Conservation (phyloP, 1,139 yeast species). For the Suhomyces panamericanus region DNA sequence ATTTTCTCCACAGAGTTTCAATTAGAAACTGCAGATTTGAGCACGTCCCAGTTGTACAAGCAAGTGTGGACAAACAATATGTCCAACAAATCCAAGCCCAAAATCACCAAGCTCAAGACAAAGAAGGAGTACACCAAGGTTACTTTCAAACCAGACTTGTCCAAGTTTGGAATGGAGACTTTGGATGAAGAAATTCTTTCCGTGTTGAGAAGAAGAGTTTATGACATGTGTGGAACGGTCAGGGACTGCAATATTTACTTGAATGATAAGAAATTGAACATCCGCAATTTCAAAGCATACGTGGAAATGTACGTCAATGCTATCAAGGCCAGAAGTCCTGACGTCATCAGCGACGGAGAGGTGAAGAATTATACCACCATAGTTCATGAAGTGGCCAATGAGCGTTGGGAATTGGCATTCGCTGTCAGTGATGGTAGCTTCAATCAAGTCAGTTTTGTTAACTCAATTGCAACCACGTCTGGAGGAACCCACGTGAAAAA, state of each 20-base stretch:
- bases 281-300: conserved; percentile 78
- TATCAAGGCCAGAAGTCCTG: conserved; percentile 39
- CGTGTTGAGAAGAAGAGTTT: conserved; percentile 89
- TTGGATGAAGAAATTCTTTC: conserved; percentile 82
- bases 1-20: conserved; percentile 87
- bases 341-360: conserved; percentile 25
- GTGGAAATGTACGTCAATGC: conserved; percentile 90
- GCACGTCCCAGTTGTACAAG: conserved; percentile 58
- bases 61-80: conserved; percentile 90
- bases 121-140: conserved; percentile 82
- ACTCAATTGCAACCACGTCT: conserved; percentile 94
- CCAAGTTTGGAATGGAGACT: conserved; percentile 77
- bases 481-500: conserved; percentile 97
- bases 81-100: conserved; percentile 76
- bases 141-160: conserved; percentile 85
- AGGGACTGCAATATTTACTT: conserved; percentile 76
- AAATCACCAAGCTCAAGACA: conserved; percentile 59
- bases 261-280: conserved; percentile 70
- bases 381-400: conserved; percentile 70
- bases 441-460: conserved; percentile 94
- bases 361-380: conserved; percentile 52
- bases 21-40: conserved; percentile 86
- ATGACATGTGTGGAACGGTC: conserved; percentile 95
- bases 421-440: conserved; percentile 89
- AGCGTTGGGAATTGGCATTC: conserved; percentile 94